Percentiles rank a stretch among this genome's conserved stretches.
Evolutionary conservation across 306 rosid genomes (phyloP).

Genomic region (Vigna trinervia): DNA sequence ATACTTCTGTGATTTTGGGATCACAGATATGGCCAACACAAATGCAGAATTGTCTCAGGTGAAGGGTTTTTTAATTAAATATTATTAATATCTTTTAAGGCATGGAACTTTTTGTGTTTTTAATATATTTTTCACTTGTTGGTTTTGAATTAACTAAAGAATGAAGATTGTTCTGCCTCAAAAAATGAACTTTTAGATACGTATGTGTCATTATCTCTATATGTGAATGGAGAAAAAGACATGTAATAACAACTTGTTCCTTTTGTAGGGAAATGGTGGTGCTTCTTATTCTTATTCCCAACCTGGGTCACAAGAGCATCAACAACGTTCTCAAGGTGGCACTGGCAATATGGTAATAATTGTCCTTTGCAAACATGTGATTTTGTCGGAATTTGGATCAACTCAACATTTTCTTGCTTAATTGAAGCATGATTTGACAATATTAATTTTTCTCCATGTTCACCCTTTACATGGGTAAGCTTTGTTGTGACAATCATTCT

Average conservation of each 20-base stretch:
- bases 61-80: neutral
- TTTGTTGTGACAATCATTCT: conserved; percentile 30
- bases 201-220: neutral
- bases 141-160: conserved; percentile 25
- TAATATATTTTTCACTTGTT: neutral
- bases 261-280: conserved; percentile 66
- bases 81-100: neutral
- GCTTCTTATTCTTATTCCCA: conserved; percentile 52
- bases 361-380: conserved; percentile 28
- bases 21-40: conserved; percentile 75
- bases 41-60: conserved; percentile 73
- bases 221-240: neutral
- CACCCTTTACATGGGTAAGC: conserved; percentile 1
- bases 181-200: conserved; percentile 1
- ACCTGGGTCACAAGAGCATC: conserved; percentile 53
- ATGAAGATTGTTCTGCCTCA: conserved; percentile 18
- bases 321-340: conserved; percentile 46
- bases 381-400: conserved; percentile 38
- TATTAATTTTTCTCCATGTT: neutral
- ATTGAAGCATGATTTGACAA: conserved; percentile 29
- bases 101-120: neutral
- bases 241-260: conserved; percentile 36
- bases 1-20: conserved; percentile 64
- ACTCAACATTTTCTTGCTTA: neutral
- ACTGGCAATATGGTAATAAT: conserved; percentile 69